phyloP scores from a whole-genome alignment of 306 rosid genomes.

The Ceratonia siliqua region DNA sequence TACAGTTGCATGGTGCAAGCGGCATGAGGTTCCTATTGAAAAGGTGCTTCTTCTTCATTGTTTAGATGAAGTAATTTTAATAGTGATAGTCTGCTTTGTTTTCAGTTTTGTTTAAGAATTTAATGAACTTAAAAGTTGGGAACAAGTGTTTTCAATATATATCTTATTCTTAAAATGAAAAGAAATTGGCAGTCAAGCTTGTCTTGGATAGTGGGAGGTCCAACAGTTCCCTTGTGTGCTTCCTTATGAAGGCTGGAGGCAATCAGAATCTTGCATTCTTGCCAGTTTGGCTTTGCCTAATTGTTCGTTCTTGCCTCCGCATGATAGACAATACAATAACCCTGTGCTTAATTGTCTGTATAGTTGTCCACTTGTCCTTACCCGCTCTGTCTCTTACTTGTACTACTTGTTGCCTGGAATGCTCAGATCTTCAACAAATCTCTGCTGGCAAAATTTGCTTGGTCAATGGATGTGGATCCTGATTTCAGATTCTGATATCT shows the following conservation, averaged over 20 bases:
- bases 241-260: conserved; percentile 15
- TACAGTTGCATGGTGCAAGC: conserved; percentile 99
- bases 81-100: conserved; percentile 8
- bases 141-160: not conserved
- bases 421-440: conserved; percentile 90
- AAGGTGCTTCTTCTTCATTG: conserved; percentile 56
- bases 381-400: not conserved
- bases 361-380: not conserved
- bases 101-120: not conserved
- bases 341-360: not conserved
- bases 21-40: conserved; percentile 96
- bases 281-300: not conserved
- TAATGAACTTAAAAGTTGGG: not conserved
- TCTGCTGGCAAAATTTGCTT: conserved; percentile 80
- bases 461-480: conserved; percentile 98
- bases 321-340: not conserved
- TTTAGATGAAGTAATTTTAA: conserved; percentile 2
- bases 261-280: not conserved
- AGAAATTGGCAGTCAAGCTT: not conserved
- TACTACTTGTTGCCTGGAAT: conserved; percentile 24
- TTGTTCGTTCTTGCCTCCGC: conserved; percentile 13
- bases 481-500: conserved; percentile 87
- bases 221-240: not conserved
- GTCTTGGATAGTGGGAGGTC: conserved; percentile 7
- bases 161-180: not conserved